Base-by-base conservation (phyloP, 1,284 basidiomycete genomes). In the Bothia castanella region DNA sequence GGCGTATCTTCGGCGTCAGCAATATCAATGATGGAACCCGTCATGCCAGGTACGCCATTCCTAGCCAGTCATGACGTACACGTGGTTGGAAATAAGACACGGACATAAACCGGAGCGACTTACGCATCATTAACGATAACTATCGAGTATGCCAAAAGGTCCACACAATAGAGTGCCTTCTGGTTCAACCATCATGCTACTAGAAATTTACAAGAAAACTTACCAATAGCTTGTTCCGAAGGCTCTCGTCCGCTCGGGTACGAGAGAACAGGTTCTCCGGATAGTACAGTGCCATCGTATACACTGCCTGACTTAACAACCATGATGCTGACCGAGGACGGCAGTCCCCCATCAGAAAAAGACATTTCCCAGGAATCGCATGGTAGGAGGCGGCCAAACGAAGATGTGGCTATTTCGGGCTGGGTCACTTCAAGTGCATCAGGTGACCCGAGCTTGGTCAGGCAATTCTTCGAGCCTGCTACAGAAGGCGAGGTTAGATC, bases 61-160 rank as follows among this genome's bases (percentile, higher is more conserved):
- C 60, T 67, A 39, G 27, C 16, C 27, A 51, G 29, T 50, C 20
- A 36, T 34, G 36, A 40, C 25, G 37, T 46, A 40, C 46, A 49
- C 38, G 38, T 49, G 47, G 17, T 39, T 12, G 25, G 27, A 30
- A 41, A 41, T 45, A 44, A 51, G 45, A 20, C 27, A 37, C 43
- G 12, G 17, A 23, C 2, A 7, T 16, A 40, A 34, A 16, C 17
- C 16, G 35, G 46, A 49, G 29, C 19, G 8, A 62, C 65, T 64
- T 46, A 62, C 63, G 41, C 34, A 53, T 59, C 49, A 7, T 31
- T 27, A 39, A 55, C 39, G 21, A 53, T 21, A 27, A 35, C 65
- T 66, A 40, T 21, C 25, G 17, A 27, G 17, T 4, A 35, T 30
- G 27, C 13, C 21, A 36, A 48, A 42, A 7, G 13, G 25, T 25